These are phyloP conservation scores for Euphrasia confusa DNA, from an alignment of 257 asterid species.

Conservation along the genomic window DNA sequence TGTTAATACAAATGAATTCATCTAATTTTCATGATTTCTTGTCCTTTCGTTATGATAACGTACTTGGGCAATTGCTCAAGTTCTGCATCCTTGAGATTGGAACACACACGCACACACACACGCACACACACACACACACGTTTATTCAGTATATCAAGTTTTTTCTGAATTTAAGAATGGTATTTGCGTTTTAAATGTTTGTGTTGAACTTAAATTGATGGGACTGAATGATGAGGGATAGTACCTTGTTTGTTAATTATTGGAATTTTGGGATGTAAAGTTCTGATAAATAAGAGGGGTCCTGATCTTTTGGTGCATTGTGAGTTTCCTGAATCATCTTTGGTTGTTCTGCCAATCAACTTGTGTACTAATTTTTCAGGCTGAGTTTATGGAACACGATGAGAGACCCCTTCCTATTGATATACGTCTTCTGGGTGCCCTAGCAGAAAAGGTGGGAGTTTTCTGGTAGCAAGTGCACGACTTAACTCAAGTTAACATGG, in stretches of 20 bases:
- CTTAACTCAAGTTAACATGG: constrained; percentile 8
- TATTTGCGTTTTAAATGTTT: not conserved
- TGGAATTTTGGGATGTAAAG: too few species aligned
- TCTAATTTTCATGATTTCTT: constrained; percentile 10
- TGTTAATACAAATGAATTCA: constrained; percentile 6
- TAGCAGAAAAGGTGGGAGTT: constrained; percentile 79
- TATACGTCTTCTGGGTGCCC: constrained; percentile 97
- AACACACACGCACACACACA: too few species aligned
- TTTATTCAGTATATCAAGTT: constrained; percentile 9
- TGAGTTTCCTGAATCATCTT: constrained; percentile 5
- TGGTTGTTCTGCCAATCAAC: constrained; percentile 23
- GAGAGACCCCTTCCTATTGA: constrained; percentile 98
- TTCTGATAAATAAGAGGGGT: too few species aligned
- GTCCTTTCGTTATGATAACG: constrained; percentile 13
- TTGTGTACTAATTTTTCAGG: constrained; percentile 48
- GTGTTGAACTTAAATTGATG: too few species aligned
- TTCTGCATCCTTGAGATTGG: not conserved
- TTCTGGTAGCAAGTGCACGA: constrained; percentile 19
- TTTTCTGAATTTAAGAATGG: not conserved
- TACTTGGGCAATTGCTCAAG: constrained; percentile 8
- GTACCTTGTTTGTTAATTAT: too few species aligned
- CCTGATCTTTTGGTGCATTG: too few species aligned
- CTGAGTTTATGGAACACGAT: constrained; percentile 99
- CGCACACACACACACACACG: too few species aligned
- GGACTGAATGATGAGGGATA: too few species aligned